These are phyloP conservation scores for Pseudohalonectria lignicola DNA, from an alignment of 2,329 filamentous ascomycete species.

Conservation along the genomic window DNA sequence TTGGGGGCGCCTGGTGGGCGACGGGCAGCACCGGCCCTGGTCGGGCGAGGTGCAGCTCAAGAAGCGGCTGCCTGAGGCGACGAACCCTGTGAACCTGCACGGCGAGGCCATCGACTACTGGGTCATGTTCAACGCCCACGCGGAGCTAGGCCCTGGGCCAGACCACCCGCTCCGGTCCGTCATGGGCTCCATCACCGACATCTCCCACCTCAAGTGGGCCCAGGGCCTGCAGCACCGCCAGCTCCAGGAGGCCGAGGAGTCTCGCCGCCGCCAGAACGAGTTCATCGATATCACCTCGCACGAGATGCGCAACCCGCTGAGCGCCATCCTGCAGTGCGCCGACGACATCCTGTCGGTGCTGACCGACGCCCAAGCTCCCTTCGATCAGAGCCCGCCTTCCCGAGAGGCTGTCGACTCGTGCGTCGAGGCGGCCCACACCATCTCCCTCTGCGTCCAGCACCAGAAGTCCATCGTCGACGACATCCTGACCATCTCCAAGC, in stretches of 20 bases:
- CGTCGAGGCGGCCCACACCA: slow-evolving; percentile 44
- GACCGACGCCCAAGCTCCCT: slow-evolving; percentile 5
- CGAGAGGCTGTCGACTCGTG: slow-evolving; percentile 29
- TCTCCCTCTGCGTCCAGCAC: slow-evolving; percentile 44
- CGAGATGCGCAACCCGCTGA: slow-evolving; percentile 42
- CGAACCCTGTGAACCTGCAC: slow-evolving; percentile 18
- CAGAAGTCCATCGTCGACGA: slow-evolving; percentile 41
- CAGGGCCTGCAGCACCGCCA: slow-evolving; percentile 24
- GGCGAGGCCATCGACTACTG: slow-evolving; percentile 29
- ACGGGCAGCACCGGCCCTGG: slow-evolving; percentile 21
- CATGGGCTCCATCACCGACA: slow-evolving; percentile 30
- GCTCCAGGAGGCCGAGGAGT: slow-evolving; percentile 24
- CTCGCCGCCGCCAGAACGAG: slow-evolving; percentile 39
- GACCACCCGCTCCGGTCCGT: slow-evolving; percentile 23
- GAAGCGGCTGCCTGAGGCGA: slow-evolving; percentile 10
- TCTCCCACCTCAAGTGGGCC: slow-evolving; percentile 30
- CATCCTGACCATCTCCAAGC: slow-evolving; percentile 36
- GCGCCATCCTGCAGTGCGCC: slow-evolving; percentile 44
- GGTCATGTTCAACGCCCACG: slow-evolving; percentile 26
- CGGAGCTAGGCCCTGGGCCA: slow-evolving; percentile 17
- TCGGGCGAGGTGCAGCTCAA: slow-evolving; percentile 30
- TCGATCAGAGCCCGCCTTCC: slow-evolving; percentile 3
- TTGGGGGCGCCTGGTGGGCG: slow-evolving; percentile 25
- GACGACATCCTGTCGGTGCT: slow-evolving; percentile 33
- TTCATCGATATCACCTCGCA: slow-evolving; percentile 41